These are phyloP conservation scores for Hibiscus mutabilis DNA, from an alignment of 345 rosid genomes.

Conservation along the genomic window DNA sequence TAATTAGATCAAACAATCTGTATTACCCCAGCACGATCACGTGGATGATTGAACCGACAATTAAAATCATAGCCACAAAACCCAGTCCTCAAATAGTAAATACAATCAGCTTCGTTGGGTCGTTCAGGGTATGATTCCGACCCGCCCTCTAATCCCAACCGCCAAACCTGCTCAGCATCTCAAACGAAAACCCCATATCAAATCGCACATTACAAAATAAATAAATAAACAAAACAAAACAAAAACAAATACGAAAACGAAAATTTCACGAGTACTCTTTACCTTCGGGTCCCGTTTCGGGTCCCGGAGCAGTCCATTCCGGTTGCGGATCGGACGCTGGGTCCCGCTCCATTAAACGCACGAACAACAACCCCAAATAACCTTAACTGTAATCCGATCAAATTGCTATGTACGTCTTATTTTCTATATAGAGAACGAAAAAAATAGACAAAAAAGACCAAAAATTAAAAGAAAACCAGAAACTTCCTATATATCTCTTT, in stretches of 20 bases:
- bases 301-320: constrained; percentile 42
- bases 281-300: constrained; percentile 58
- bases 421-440: neutral
- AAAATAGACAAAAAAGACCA: neutral
- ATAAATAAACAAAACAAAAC: too few relatives aligned
- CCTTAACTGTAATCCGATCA: neutral
- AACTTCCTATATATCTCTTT: neutral
- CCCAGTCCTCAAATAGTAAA: constrained; percentile 73
- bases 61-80: constrained; percentile 70
- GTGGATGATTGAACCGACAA: constrained; percentile 98
- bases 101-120: constrained; percentile 71
- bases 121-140: constrained; percentile 69
- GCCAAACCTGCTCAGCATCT: constrained; percentile 65
- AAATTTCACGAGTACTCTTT: neutral
- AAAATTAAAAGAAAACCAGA: too few relatives aligned
- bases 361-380: constrained; percentile 16
- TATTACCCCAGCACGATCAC: constrained; percentile 58
- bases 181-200: constrained; percentile 16
- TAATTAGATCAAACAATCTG: constrained; percentile 14
- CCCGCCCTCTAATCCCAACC: constrained; percentile 43
- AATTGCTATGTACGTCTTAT: neutral
- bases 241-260: neutral
- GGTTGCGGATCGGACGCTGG: constrained; percentile 60
- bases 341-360: constrained; percentile 54
- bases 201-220: constrained; percentile 18